Conservation (phyloP, 2,329 filamentous ascomycete species). For the Neurospora crassa region DNA sequence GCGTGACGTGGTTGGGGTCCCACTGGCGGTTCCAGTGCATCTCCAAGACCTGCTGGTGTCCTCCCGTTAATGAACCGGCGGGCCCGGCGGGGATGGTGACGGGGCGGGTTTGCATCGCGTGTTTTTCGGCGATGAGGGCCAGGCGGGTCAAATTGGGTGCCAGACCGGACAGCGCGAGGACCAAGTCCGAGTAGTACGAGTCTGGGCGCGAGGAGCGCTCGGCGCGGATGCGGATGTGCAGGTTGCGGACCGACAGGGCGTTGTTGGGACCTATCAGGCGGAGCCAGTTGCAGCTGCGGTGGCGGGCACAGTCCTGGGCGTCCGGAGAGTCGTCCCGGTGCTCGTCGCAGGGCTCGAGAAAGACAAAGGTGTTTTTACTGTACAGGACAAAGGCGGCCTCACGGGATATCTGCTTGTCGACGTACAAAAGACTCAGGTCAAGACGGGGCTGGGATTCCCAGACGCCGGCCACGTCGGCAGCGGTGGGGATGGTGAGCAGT, state of each 20-base stretch:
- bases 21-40: background rate
- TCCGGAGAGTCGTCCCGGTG: background rate
- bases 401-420: constrained; percentile 1
- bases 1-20: constrained; percentile 1
- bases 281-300: background rate
- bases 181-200: constrained; percentile 1
- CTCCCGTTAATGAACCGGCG: background rate
- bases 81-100: background rate
- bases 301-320: background rate
- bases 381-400: constrained; percentile 5
- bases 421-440: constrained; percentile 2
- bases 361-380: constrained; percentile 7
- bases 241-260: constrained; percentile 2
- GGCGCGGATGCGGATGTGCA: constrained; percentile 6
- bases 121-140: constrained; percentile 4
- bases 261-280: background rate
- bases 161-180: background rate
- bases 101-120: background rate
- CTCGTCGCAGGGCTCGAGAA: constrained; percentile 7
- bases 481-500: background rate
- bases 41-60: background rate
- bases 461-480: constrained; percentile 2
- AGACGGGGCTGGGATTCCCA: constrained; percentile 2
- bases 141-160: background rate
- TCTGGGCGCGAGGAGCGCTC: background rate